These are phyloP conservation scores for Boletus sp. DNA, from an alignment of 768 basidiomycete genomes.

Conservation along the genomic window DNA sequence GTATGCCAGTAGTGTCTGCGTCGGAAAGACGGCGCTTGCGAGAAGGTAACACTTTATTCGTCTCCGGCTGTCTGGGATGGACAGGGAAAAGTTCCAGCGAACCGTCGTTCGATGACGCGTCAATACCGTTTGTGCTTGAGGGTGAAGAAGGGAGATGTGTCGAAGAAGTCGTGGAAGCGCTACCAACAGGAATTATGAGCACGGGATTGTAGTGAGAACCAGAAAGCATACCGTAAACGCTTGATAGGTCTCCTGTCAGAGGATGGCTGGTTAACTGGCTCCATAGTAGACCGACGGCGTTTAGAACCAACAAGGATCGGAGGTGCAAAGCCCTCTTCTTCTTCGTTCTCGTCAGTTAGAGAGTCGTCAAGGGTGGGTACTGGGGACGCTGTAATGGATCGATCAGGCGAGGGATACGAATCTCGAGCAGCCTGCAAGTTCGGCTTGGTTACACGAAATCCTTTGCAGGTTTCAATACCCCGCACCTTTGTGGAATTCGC, in stretches of 20 bases:
- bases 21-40: conserved; percentile 41
- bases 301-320: conserved; percentile 22
- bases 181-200: neutral
- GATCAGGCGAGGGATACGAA: conserved; percentile 19
- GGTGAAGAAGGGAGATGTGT: conserved; percentile 14
- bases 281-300: conserved; percentile 11
- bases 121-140: conserved; percentile 4
- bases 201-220: accelerated
- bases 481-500: conserved; percentile 1
- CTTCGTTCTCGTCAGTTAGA: conserved; percentile 13
- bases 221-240: conserved; percentile 21
- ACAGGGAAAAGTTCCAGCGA: neutral
- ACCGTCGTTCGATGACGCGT: neutral
- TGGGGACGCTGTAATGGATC: conserved; percentile 9
- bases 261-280: neutral
- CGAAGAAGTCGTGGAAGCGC: conserved; percentile 1
- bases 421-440: neutral
- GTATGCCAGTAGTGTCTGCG: conserved; percentile 11
- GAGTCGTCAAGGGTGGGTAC: conserved; percentile 6
- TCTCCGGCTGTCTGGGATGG: neutral
- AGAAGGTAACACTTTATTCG: neutral
- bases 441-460: neutral
- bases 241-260: conserved; percentile 10
- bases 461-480: neutral
- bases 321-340: conserved; percentile 12